These are phyloP conservation scores for Ganoderma leucocontextum DNA, from an alignment of 1,284 basidiomycete genomes.

Conservation along the genomic window DNA sequence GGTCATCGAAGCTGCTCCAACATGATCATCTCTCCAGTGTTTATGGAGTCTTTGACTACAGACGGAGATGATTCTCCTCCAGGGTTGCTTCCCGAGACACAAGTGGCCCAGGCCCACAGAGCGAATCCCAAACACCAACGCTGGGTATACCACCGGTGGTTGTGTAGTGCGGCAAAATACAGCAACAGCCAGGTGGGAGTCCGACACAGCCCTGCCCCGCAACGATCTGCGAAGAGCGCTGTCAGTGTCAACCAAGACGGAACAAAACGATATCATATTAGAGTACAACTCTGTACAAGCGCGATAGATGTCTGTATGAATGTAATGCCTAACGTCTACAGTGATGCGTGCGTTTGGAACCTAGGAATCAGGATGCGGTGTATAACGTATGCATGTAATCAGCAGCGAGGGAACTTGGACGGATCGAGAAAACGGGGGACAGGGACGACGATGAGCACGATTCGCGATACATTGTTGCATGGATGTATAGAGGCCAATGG, in stretches of 20 bases:
- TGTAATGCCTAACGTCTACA: conserved; percentile 19
- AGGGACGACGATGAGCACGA: conserved; percentile 13
- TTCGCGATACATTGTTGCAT: conserved; percentile 5
- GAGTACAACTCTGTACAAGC: conserved; percentile 24
- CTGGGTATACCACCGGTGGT: neutral
- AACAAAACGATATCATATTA: conserved; percentile 13
- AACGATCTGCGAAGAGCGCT: neutral
- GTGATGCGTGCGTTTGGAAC: conserved; percentile 7
- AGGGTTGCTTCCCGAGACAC: neutral
- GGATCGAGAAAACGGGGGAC: neutral
- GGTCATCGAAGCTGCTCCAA: no score
- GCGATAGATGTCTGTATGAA: conserved; percentile 7
- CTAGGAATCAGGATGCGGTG: conserved; percentile 4
- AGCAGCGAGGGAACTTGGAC: neutral
- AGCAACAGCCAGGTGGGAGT: neutral
- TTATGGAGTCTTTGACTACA: neutral
- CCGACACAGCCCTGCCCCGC: neutral
- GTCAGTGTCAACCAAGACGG: neutral
- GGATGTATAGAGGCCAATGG: conserved; percentile 2
- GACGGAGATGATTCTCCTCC: neutral
- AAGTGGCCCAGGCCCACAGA: neutral
- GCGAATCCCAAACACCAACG: neutral
- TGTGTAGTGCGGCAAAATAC: neutral
- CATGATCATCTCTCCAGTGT: no score
- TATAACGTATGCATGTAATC: conserved; percentile 12